Conservation (phyloP, 208 protist genomes). For the Trypanosoma platydactyli region DNA sequence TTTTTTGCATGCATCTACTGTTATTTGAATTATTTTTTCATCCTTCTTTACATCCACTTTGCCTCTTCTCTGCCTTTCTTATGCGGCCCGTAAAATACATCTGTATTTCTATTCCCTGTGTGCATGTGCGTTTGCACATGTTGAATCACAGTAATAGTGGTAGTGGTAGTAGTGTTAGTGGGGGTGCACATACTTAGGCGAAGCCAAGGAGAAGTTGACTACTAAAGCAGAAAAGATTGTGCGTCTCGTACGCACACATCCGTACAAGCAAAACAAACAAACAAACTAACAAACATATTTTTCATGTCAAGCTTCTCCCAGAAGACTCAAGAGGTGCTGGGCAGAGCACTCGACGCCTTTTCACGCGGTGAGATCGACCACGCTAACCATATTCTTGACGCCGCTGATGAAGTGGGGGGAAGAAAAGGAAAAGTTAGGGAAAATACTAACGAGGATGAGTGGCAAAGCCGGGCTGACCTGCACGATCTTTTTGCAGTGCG, state of each 20-base stretch:
- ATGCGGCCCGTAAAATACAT: too few species aligned
- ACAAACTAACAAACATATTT: background rate
- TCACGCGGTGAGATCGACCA: conserved; percentile 46
- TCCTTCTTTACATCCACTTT: too few species aligned
- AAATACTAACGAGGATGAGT: too few species aligned
- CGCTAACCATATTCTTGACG: conserved; percentile 52
- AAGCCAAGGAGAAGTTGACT: too few species aligned
- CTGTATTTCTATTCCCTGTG: background rate
- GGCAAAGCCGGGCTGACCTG: conserved; percentile 28
- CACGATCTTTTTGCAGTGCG: conserved; percentile 55
- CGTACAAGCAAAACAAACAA: background rate
- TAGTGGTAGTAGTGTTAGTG: too few species aligned
- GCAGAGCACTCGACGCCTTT: conserved; percentile 56
- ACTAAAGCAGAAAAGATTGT: background rate
- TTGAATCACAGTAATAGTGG: too few species aligned
- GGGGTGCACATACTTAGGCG: too few species aligned
- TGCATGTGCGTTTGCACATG: too few species aligned
- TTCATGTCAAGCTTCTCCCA: conserved; percentile 15
- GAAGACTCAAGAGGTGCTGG: conserved; percentile 26
- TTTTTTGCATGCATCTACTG: background rate
- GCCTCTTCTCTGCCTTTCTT: too few species aligned
- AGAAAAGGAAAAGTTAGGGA: too few species aligned
- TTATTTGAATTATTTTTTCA: background rate
- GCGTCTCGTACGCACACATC: background rate
- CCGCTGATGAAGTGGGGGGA: conserved; percentile 21